Base-by-base conservation (phyloP, 106 monocot genomes). In the Platanthera zijinensis region DNA sequence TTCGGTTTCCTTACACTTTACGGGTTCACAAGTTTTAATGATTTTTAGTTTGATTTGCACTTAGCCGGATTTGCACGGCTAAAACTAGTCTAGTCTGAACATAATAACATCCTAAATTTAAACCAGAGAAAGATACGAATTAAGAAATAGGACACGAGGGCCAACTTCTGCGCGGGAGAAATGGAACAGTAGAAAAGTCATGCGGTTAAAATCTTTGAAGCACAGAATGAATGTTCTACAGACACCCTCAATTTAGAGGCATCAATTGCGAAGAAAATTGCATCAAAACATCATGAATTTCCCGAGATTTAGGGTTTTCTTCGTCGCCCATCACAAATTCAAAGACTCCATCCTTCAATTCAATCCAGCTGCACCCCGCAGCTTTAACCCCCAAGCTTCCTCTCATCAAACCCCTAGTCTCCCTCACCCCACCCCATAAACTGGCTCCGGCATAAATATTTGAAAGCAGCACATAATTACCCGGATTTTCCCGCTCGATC, bases 351-450 rank as follows among this genome's bases (percentile, higher is more conserved):
- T 69, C 32, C 10, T 84, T 74, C 76, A 87, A 53, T 72, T 84
- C 83, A 50, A 85, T 85, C 88, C 85, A 88, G 72, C 88, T 88
- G 67, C 77, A 88, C 2, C 85, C 88, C 51, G 76, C 53, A 22
- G 71, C 76, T 83, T 82, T 85, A 3, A 14, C 47, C 77, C 85
- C 82, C 28, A 72, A 25, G 14, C 74, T 84, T 49, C 57, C 78
- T 39, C 83, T 85, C 88, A 88, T 88, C 13, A 78, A 75, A 57
- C 51, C 7, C 78, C 85, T 78, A 1, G 82, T 59, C 62, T 70
- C 66, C 52, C 15, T 68, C 66, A 81, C 88, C 15, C 49, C 73
- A 75, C 81, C 88, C 88, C 89, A 86, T 5, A 57, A 62, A 45
- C 56, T 57, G 12, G 77, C 74, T 71, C 77, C 25, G 50, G 86